Base-by-base conservation (phyloP, 345 rosid genomes). In the Isatis tinctoria region DNA sequence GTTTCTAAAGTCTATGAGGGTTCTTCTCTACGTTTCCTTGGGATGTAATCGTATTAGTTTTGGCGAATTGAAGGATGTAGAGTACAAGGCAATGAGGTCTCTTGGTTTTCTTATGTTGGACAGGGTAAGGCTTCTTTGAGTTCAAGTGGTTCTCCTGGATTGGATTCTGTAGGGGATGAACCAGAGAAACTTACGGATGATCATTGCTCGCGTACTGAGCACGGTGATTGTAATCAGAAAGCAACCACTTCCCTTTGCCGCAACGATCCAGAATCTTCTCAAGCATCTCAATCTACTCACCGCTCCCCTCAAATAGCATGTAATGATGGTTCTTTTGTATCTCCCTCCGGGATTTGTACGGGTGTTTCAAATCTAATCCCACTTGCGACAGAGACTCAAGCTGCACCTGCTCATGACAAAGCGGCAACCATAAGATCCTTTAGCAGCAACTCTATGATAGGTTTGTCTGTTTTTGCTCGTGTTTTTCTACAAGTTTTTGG, bases 41-140 rank as follows among this genome's bases (percentile, higher is more conserved):
- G 9, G 69, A 44, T 43, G 67, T 9, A 10, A 33, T n/a, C 14
- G 14, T 36, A 35, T 10, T 33, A 16, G 22, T 36, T 67, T 37
- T 28, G 35, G 26, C 16, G 74, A 12, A 49, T 60, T 36, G 6
- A 45, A 27, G 41, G 36, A 45, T 65, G 59, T 24, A 27, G 60
- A 36, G 20, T 16, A 44, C 26, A 45, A 28, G 70, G 18, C 35
- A 27, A 30, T 77, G 26, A 59, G 17, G 28, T 70, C 67, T 63
- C 8, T 70, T 63, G 43, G 39, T 41, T 24, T 28, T 71, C 43
- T 58, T 71, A 3, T 65, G 54, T 22, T 63, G 44, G 52, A 49
- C 84, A 84, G 92, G 87, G 22, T 52, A 66, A 22, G 22, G 70
- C 6, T 51, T 69, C 72, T 45, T 53, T 24, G 45, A 52, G 51